These are phyloP conservation scores for Eucalyptus erythrocorys DNA, from an alignment of 345 rosid species.

Conservation along the genomic window DNA sequence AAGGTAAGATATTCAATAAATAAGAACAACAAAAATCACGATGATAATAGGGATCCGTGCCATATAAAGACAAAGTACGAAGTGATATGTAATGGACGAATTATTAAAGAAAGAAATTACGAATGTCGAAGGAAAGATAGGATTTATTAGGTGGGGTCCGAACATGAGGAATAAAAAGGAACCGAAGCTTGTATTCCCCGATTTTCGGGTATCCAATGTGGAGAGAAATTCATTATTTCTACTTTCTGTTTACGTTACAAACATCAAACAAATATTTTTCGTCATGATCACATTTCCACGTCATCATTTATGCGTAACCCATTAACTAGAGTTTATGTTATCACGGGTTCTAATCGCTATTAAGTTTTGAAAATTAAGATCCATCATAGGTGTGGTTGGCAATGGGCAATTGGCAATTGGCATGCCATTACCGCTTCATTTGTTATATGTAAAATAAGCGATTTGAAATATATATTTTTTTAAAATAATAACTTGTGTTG, in stretches of 20 bases:
- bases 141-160: not conserved
- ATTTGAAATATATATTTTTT: no score
- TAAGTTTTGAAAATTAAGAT: not conserved
- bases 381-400: not conserved
- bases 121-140: not conserved
- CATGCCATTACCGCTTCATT: not conserved
- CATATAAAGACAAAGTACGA: not conserved
- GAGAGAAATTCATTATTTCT: not conserved
- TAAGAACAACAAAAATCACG: not conserved
- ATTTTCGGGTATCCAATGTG: not conserved
- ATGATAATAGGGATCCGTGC: not conserved
- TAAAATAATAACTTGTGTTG: rapidly evolving
- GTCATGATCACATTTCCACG: not conserved
- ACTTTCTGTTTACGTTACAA: not conserved
- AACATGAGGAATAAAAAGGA: not conserved
- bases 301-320: not conserved
- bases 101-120: not conserved
- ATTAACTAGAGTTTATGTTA: not conserved
- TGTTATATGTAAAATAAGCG: no score
- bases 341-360: not conserved
- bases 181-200: not conserved
- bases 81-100: not conserved
- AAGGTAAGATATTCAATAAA: no score
- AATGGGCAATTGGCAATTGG: not conserved
- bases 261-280: not conserved